phyloP scores from a whole-genome alignment of 208 protist species.

The Leptomonas seymouri region DNA sequence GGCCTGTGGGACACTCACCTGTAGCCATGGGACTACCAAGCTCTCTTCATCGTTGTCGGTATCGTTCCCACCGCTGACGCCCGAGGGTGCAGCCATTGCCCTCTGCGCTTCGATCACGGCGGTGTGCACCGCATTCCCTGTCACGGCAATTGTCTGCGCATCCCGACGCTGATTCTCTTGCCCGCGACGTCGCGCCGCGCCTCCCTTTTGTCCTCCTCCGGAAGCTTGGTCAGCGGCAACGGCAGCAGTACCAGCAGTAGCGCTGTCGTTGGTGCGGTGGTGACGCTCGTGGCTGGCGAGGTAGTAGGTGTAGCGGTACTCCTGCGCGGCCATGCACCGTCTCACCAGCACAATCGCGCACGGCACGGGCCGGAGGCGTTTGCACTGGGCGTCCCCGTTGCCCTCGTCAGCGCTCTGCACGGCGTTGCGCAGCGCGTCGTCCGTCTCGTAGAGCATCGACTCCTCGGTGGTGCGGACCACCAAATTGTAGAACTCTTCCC shows the following conservation, averaged over 20 bases:
- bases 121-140: slow-evolving; percentile 11
- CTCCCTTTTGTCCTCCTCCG: background rate
- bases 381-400: background rate
- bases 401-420: background rate
- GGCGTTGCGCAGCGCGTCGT: slow-evolving; percentile 26
- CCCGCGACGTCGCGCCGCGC: background rate
- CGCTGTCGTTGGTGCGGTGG: slow-evolving; percentile 21
- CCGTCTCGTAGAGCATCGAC: slow-evolving; percentile 31
- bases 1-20: slow-evolving; percentile 27
- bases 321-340: slow-evolving; percentile 25
- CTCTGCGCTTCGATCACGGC: slow-evolving; percentile 7
- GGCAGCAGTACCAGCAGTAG: background rate
- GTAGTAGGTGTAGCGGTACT: slow-evolving; percentile 35
- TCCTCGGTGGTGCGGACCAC: slow-evolving; percentile 40
- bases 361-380: slow-evolving; percentile 41
- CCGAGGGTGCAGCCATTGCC: background rate
- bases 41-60: slow-evolving; percentile 1
- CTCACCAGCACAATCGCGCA: slow-evolving; percentile 54
- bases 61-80: slow-evolving; percentile 2
- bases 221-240: background rate
- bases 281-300: slow-evolving; percentile 32
- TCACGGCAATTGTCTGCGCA: slow-evolving; percentile 13
- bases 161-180: background rate
- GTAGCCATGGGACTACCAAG: slow-evolving; percentile 24
- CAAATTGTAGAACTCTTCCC: slow-evolving; percentile 42